phyloP scores from a whole-genome alignment of 2,329 filamentous ascomycete genomes.

The Trichoderma hamatum region DNA sequence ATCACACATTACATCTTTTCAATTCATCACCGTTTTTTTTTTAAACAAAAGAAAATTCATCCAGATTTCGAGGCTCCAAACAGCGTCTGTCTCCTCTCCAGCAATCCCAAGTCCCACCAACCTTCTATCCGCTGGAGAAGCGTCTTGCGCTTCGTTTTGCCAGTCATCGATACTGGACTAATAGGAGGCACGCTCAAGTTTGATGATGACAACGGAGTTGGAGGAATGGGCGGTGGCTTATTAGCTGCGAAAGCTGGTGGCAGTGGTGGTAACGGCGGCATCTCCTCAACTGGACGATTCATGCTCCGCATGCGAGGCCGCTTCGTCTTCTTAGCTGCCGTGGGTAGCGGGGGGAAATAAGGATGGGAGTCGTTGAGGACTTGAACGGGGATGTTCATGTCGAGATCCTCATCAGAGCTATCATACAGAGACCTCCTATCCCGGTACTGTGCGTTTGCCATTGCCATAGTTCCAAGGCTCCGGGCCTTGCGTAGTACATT shows the following conservation, averaged over 20 bases:
- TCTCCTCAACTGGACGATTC: slow-evolving; percentile 35
- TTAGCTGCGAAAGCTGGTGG: slow-evolving; percentile 26
- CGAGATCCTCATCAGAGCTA: slow-evolving; percentile 36
- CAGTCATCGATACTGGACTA: slow-evolving; percentile 29
- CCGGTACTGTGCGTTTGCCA: slow-evolving; percentile 33
- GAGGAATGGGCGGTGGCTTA: slow-evolving; percentile 32
- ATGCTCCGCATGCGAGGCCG: slow-evolving; percentile 31
- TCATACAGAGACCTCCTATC: slow-evolving; percentile 35
- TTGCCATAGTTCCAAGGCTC: slow-evolving; percentile 45
- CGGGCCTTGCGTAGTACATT: slow-evolving; percentile 34
- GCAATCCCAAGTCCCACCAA: slow-evolving; percentile 58
- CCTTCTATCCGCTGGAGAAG: slow-evolving; percentile 54
- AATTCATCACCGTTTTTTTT: too few species aligned
- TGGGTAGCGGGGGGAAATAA: slow-evolving; percentile 43
- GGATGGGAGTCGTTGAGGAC: slow-evolving; percentile 31
- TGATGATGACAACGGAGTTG: slow-evolving; percentile 27
- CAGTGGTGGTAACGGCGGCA: slow-evolving; percentile 39
- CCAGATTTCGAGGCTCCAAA: slow-evolving; percentile 33
- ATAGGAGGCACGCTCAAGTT: slow-evolving; percentile 26
- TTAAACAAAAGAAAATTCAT: not conserved
- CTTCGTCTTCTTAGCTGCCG: slow-evolving; percentile 39
- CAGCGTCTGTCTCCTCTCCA: slow-evolving; percentile 49
- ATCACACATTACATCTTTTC: not conserved
- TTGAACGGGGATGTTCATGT: slow-evolving; percentile 32
- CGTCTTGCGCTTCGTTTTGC: slow-evolving; percentile 49